Evolutionary conservation across 2,329 filamentous ascomycete species (phyloP).

Genomic region (Ilyonectria robusta): DNA sequence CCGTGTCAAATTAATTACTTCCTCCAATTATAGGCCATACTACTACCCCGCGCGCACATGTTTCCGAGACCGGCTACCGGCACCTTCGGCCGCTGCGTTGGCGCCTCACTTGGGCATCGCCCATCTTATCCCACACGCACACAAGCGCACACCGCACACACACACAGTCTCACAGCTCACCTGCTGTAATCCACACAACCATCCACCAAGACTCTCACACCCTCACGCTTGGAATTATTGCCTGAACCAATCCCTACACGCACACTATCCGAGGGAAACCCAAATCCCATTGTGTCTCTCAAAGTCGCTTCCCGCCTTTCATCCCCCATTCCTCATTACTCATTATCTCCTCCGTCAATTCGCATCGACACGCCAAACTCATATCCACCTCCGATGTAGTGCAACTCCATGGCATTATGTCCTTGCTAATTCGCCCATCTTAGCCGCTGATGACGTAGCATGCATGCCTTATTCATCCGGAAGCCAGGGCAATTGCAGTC

Average conservation of each 20-base stretch:
- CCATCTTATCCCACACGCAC: not conserved
- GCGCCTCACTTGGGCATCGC: slow-evolving; percentile 17
- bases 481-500: slow-evolving; percentile 17
- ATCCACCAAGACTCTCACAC: slow-evolving; percentile 22
- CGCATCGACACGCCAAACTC: not conserved
- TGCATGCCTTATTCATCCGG: slow-evolving; percentile 27
- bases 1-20: slow-evolving; percentile 16
- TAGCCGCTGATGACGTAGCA: slow-evolving; percentile 20
- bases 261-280: slow-evolving; percentile 13
- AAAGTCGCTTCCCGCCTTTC: slow-evolving; percentile 8
- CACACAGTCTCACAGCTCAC: not conserved
- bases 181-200: slow-evolving; percentile 23
- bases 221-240: slow-evolving; percentile 9
- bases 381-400: not conserved
- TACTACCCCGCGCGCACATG: slow-evolving; percentile 48
- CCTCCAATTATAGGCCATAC: slow-evolving; percentile 37
- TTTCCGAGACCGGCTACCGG: slow-evolving; percentile 47
- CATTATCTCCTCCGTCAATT: not conserved
- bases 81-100: slow-evolving; percentile 44
- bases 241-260: slow-evolving; percentile 16
- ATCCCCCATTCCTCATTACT: slow-evolving; percentile 16
- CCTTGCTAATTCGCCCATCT: slow-evolving; percentile 5
- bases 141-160: not conserved
- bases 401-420: not conserved
- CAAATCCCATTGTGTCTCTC: slow-evolving; percentile 3